Conservation (phyloP, 2,329 filamentous ascomycete species). For the Trichoderma lentiforme region DNA sequence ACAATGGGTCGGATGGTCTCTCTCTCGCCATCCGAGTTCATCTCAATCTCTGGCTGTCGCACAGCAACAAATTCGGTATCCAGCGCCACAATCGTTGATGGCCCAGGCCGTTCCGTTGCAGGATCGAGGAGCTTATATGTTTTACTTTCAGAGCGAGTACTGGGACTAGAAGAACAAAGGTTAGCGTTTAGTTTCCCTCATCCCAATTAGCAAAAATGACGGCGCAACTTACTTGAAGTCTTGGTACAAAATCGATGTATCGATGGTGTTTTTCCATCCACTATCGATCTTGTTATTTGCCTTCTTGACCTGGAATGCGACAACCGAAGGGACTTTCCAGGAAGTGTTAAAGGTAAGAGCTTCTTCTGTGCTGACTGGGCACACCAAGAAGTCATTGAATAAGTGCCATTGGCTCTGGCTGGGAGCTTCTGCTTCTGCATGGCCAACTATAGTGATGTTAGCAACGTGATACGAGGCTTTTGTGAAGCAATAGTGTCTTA, state of each 20-base stretch:
- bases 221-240: conserved; percentile 51
- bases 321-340: conserved; percentile 89
- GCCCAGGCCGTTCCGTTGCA: conserved; percentile 61
- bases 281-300: conserved; percentile 80
- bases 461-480: not conserved
- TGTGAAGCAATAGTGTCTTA: conserved; percentile 31
- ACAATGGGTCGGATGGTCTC: conserved; percentile 90
- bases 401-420: conserved; percentile 80
- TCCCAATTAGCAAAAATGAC: not conserved
- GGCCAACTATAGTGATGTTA: conserved; percentile 49
- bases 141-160: conserved; percentile 36
- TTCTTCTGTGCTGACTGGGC: conserved; percentile 74
- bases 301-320: conserved; percentile 80
- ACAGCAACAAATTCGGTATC: conserved; percentile 96
- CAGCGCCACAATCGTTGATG: conserved; percentile 76
- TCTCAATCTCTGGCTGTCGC: conserved; percentile 89
- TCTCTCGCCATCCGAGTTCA: conserved; percentile 89
- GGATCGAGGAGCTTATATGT: conserved; percentile 59
- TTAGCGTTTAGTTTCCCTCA: not conserved
- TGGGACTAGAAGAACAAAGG: not conserved
- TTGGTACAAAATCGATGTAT: conserved; percentile 79
- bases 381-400: conserved; percentile 95
- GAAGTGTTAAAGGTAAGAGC: conserved; percentile 83
- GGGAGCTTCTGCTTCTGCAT: conserved; percentile 58
- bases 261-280: conserved; percentile 79